Evolutionary conservation across 2,329 filamentous ascomycete genomes (phyloP).

Genomic region (Capronia americana): DNA sequence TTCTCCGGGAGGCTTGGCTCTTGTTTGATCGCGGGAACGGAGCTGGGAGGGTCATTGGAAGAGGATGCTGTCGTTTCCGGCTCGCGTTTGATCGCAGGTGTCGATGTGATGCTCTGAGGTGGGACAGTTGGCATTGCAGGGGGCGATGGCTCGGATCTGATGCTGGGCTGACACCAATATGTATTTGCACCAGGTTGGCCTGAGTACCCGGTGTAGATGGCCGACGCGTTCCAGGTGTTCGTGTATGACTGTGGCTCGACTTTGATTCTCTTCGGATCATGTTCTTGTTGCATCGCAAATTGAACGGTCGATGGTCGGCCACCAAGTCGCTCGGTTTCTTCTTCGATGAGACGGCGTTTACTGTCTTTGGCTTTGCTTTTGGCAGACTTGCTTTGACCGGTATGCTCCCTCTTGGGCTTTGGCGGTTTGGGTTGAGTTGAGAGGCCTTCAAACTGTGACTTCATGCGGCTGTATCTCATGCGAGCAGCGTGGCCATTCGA

Average conservation of each 20-base stretch:
- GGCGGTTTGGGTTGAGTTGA: conserved; percentile 35
- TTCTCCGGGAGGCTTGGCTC: conserved; percentile 5
- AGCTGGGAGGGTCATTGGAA: neutral
- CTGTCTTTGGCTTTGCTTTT: conserved; percentile 29
- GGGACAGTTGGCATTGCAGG: neutral
- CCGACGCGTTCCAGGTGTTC: conserved; percentile 4
- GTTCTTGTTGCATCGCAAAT: conserved; percentile 15
- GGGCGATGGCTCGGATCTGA: conserved; percentile 20
- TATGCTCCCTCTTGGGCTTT: conserved; percentile 31
- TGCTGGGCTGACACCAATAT: conserved; percentile 23
- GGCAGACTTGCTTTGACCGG: conserved; percentile 19
- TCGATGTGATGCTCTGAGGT: neutral
- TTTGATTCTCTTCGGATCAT: conserved; percentile 31
- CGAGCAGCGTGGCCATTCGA: conserved; percentile 64
- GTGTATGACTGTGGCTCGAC: conserved; percentile 22
- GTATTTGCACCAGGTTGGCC: conserved; percentile 12
- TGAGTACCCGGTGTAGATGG: conserved; percentile 12
- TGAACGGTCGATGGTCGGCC: conserved; percentile 7
- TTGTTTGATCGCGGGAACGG: conserved; percentile 22
- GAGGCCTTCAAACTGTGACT: conserved; percentile 58
- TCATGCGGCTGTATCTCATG: conserved; percentile 64
- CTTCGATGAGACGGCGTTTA: conserved; percentile 17
- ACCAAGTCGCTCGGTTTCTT: conserved; percentile 26
- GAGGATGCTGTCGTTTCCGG: conserved; percentile 6
- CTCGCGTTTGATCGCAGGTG: conserved; percentile 30